Evolutionary conservation across 1,139 yeast species (phyloP), one percentile per base, ranked within the genome.

Genomic region (Zygoascus sp.): DNA sequence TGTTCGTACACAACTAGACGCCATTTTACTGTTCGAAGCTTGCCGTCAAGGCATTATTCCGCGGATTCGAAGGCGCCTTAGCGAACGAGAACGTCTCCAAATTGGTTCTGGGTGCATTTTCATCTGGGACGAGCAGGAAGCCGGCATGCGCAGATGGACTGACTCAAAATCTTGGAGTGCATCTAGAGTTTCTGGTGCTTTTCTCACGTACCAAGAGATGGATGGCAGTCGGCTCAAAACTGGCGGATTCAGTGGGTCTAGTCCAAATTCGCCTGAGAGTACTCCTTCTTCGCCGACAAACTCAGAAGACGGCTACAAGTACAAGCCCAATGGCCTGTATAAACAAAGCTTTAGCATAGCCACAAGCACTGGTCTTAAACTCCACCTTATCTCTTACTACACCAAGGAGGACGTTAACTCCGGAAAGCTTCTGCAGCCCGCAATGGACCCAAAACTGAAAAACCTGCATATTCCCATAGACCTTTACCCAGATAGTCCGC

Each of bases 91-190:
- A 59, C 68, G 88, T 16, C 65, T 63, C 43, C 58, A 62, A 16
- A 81, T 83, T 40, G 66, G 65, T 17, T 73, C 79, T 15, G 85
- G 86, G 11, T 72, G 81, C 1, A 75, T 83, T 1, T 83, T 78
- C 56, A 76, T 81, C 2, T 83, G 89, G 89, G 81, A 79, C 59
- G 89, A 83, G 61, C 70, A 74, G 16, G 81, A 78, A 55, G 79
- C 87, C 46, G 84, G 81, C 16, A 82, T 83, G 80, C 75, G 80
- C 53, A 66, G 89, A 36, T 83, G 90, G 90, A 83, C 90, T 1
- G 90, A 83, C 58, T 87, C 89, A 32, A 67, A 67, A 43, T 70
- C 76, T 35, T 83, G 89, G 89, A 74, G 81, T 49, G 86, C 89
- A 2, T 78, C 85, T 0, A 70, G 87, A 54, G 88, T 83, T 2